phyloP scores from a whole-genome alignment of 306 rosid genomes.

The Mucuna pruriens region DNA sequence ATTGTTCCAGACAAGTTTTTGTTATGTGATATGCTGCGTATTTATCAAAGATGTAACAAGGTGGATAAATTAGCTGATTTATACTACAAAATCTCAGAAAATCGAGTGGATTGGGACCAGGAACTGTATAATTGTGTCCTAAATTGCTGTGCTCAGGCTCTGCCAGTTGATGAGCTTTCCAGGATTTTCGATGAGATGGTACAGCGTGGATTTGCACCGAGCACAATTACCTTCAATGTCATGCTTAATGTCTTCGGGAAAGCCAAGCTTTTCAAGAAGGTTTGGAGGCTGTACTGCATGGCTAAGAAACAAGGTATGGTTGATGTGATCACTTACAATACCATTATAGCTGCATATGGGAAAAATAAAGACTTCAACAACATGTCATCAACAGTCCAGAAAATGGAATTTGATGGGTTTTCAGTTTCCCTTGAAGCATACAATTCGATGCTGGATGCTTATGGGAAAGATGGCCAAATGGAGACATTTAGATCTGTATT shows the following conservation, averaged over 20 bases:
- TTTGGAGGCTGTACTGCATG: constrained; percentile 63
- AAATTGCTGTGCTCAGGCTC: constrained; percentile 85
- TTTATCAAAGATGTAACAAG: constrained; percentile 76
- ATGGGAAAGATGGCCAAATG: constrained; percentile 85
- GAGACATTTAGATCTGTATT: constrained; percentile 66
- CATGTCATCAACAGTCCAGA: constrained; percentile 66
- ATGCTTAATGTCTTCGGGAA: constrained; percentile 81
- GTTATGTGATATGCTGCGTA: constrained; percentile 74
- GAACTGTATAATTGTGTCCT: constrained; percentile 80
- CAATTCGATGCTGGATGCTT: constrained; percentile 89
- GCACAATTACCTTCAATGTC: constrained; percentile 75
- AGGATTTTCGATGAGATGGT: constrained; percentile 87
- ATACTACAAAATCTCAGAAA: constrained; percentile 71
- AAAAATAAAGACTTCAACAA: constrained; percentile 68
- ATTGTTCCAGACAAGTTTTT: constrained; percentile 74
- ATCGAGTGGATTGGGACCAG: constrained; percentile 69
- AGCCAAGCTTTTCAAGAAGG: constrained; percentile 84
- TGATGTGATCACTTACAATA: constrained; percentile 84
- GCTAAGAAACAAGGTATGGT: constrained; percentile 81
- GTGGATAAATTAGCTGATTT: constrained; percentile 60
- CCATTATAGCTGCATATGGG: constrained; percentile 82
- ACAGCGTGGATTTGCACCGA: constrained; percentile 64
- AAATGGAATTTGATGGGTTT: constrained; percentile 85
- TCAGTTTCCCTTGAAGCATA: constrained; percentile 89
- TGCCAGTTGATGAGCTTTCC: constrained; percentile 86